phyloP scores from a whole-genome alignment of 2,329 filamentous ascomycete species.

The Alternaria solani region DNA sequence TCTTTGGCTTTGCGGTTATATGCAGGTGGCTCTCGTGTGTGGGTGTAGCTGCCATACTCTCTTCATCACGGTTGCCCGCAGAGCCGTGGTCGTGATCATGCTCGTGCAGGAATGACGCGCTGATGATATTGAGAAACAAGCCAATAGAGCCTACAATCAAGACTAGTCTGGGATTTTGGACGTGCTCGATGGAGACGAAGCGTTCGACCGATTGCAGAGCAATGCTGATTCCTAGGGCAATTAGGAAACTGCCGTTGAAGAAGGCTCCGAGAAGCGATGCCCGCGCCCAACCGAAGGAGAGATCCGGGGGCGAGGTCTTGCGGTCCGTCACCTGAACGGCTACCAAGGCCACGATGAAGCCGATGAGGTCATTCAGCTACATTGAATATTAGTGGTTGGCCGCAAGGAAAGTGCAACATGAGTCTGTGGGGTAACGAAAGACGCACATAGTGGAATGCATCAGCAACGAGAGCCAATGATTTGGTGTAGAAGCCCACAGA shows the following conservation, averaged over 20 bases:
- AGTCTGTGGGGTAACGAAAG: conserved; percentile 5
- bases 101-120: conserved; percentile 68
- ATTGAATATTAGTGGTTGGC: conserved; percentile 2
- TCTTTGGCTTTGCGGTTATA: conserved; percentile 29
- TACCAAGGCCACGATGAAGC: conserved; percentile 71
- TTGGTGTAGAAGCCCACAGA: conserved; percentile 73
- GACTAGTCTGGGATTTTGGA: conserved; percentile 71
- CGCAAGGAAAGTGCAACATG: too few species aligned
- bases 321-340: conserved; percentile 68
- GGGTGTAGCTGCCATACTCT: conserved; percentile 17
- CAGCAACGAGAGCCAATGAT: conserved; percentile 76
- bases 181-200: conserved; percentile 65
- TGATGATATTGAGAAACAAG: conserved; percentile 71
- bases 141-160: conserved; percentile 75
- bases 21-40: conserved; percentile 42
- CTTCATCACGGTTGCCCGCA: conserved; percentile 28
- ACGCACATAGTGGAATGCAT: conserved; percentile 79
- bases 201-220: conserved; percentile 76
- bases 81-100: conserved; percentile 55
- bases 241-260: conserved; percentile 79
- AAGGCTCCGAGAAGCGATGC: conserved; percentile 78
- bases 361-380: conserved; percentile 74
- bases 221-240: conserved; percentile 76
- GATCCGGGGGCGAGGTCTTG: conserved; percentile 63
- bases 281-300: conserved; percentile 80